These are phyloP conservation scores for Termitomyces eurrhizus DNA, from an alignment of 768 basidiomycete genomes.

Conservation along the genomic window DNA sequence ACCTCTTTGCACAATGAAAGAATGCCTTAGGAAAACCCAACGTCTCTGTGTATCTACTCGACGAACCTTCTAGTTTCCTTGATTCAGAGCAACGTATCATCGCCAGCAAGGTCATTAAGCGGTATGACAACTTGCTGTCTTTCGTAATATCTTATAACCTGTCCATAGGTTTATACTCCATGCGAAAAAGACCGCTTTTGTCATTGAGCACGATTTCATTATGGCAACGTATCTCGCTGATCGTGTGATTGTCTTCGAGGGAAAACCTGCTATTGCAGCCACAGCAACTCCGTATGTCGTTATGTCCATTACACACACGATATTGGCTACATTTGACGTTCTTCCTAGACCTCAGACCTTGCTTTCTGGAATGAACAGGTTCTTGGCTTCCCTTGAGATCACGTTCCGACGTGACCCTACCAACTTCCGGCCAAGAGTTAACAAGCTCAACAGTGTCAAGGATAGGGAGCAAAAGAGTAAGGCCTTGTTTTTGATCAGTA, in stretches of 20 bases:
- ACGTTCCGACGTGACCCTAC: constrained; percentile 98
- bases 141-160: neutral
- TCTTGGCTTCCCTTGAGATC: constrained; percentile 92
- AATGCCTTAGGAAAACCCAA: constrained; percentile 57
- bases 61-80: constrained; percentile 90
- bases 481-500: constrained; percentile 17
- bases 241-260: constrained; percentile 91
- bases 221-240: constrained; percentile 99
- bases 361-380: constrained; percentile 96
- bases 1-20: neutral
- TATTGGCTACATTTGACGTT: neutral
- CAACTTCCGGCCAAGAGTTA: constrained; percentile 86
- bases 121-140: constrained; percentile 38
- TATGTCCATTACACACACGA: neutral
- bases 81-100: constrained; percentile 99
- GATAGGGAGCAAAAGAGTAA: constrained; percentile 84
- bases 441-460: constrained; percentile 82
- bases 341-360: constrained; percentile 80
- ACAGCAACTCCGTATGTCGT: constrained; percentile 82
- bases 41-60: constrained; percentile 88
- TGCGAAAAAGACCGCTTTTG: constrained; percentile 95
- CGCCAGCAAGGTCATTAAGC: constrained; percentile 96
- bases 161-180: constrained; percentile 80
- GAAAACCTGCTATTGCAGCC: constrained; percentile 80
- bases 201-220: constrained; percentile 99